Evolutionary conservation across 257 asterid species (phyloP), one percentile per base, ranked within the genome.

Genomic region (Cinchona pubescens): DNA sequence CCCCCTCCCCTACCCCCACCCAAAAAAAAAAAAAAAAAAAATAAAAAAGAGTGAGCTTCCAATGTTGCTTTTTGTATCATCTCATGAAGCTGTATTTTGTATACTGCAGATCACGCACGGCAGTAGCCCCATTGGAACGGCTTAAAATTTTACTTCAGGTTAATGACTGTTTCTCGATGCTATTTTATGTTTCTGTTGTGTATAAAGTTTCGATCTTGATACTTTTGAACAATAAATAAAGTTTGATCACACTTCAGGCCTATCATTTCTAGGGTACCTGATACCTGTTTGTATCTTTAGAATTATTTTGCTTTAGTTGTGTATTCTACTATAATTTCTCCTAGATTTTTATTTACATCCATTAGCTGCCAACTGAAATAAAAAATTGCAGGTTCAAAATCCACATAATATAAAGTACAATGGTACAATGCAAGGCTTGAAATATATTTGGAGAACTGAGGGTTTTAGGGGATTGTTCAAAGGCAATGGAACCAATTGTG

Each of bases 101-200:
- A 58, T 68, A 69, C 81, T 85, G 78, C 96, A 94, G 99, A 84
- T 94, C 99, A 2, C 90, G 99, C 46, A 95, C 98, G 63, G 96
- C 99, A 48, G 99, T 95, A 48, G 99, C 99, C 72, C 99, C 99
- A n/a, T 71, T 95, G 89, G 99, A 95, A 79, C 91, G 99, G 71
- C 86, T 95, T 65, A 95, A 95, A 84, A 92, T 95, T 74, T 78
- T 95, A 84, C 96, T 91, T 62, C 99, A 95, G 98, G 99, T 95
- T 80, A 74, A 55, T 38, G 70, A 62, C 40, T 32, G 60, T 78
- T 35, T 45, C 34, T 66, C 16, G 32, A 40, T 71, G 63, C 21
- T 56, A 16, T 53, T 71, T 46, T 58, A 12, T 56, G 55, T 38
- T 72, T 40, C 55, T 73, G 71, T 62, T 43, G 76, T 64, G 64